Conservation (phyloP, 2,329 filamentous ascomycete species). For the Neurospora sp. region DNA sequence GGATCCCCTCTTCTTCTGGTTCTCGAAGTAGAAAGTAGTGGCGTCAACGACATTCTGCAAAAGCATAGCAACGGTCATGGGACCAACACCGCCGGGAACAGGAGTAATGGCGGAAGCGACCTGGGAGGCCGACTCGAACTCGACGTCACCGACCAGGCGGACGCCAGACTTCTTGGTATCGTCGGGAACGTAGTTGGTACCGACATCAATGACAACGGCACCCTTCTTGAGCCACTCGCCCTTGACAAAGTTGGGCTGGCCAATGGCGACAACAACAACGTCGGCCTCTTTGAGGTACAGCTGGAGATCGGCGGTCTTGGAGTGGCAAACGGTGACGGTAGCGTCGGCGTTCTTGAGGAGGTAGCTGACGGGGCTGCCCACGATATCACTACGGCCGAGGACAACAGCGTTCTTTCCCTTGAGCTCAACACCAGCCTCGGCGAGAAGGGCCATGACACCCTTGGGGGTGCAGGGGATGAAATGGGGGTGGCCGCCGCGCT, state of each 20-base stretch:
- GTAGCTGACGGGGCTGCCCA: conserved; percentile 93
- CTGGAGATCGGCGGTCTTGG: conserved; percentile 63
- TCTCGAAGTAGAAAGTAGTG: conserved; percentile 70
- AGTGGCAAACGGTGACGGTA: conserved; percentile 94
- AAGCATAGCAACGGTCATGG: conserved; percentile 98
- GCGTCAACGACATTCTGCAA: conserved; percentile 90
- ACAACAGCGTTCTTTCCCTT: conserved; percentile 91
- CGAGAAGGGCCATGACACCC: conserved; percentile 86
- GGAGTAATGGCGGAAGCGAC: conserved; percentile 92
- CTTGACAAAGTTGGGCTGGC: conserved; percentile 77
- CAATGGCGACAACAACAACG: conserved; percentile 86
- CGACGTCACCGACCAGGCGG: conserved; percentile 88
- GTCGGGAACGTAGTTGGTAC: conserved; percentile 92
- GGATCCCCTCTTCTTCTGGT: conserved; percentile 70
- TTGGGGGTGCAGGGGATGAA: conserved; percentile 96
- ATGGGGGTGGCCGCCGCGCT: conserved; percentile 79
- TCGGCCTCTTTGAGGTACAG: conserved; percentile 75
- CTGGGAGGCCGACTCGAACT: conserved; percentile 74
- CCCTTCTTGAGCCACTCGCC: conserved; percentile 94
- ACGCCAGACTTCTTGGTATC: conserved; percentile 84
- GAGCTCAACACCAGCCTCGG: conserved; percentile 74
- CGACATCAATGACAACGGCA: conserved; percentile 93
- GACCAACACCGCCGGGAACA: conserved; percentile 91
- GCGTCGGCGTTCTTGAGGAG: conserved; percentile 91
- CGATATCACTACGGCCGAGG: conserved; percentile 90